Evolutionary conservation across 768 basidiomycete genomes (phyloP), one percentile per base, ranked within the genome.

Genomic region (Sporobolomyces pararoseus): DNA sequence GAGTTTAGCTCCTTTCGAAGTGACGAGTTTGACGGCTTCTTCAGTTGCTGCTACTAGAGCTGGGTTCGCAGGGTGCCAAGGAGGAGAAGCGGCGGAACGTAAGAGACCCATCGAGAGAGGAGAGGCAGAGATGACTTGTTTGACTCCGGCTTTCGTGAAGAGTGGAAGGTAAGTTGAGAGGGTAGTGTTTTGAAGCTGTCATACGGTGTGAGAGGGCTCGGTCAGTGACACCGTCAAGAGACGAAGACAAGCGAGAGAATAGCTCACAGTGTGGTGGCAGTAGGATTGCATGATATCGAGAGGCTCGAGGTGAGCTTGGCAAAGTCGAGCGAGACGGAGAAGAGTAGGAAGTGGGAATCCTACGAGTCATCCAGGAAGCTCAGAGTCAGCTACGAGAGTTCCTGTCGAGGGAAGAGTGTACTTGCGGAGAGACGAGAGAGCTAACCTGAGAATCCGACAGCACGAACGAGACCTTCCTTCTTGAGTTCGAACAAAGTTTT

Each of bases 71-170:
- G 90, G 89, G 76, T 92, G 90, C 91, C 90, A 93, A 3, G 78
- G 17, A 1, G 88, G 88, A 3, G 84, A 82, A 1, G 77, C 78
- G 4, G 80, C 72, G 13, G 81, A 79, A 0, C 86, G 85, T 39
- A 94, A 83, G 4, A 93, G 84, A 0, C 87, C 88, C 91, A 93
- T 93, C 77, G 85, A 87, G 61, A 94, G 82, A 12, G 91, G 91
- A 3, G 90, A 91, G 2, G 91, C 91, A 3, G 87, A 82, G 59
- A 91, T 62, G 34, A 94, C 81, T 64, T 89, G 88, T 64, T 79
- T 77, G 51, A 94, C 84, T 58, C 84, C 81, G 0, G 89, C 90
- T 29, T 87, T 86, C n/a, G 80, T 76, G 71, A 81, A 81, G 62
- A 92, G 83, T 54, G 85, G 84, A 21, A 83, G 49, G 66, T 31